Base-by-base conservation (phyloP, 208 protist genomes). In the Acanthamoeba polyphaga region DNA sequence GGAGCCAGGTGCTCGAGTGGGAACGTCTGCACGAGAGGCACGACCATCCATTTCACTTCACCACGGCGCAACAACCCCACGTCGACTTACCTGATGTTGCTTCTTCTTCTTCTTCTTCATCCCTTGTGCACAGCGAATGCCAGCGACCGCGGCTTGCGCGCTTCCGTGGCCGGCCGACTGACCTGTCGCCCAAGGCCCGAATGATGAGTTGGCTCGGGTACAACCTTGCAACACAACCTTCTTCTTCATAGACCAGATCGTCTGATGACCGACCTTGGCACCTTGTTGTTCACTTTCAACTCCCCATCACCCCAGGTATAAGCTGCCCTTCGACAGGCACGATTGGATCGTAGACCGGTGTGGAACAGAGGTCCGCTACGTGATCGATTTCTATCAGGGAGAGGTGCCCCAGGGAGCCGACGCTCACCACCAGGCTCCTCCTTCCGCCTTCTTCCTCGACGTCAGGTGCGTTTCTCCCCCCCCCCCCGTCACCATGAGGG, bases 311-410 rank as follows among this genome's bases (percentile, higher is more conserved):
- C 7, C 68, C 46, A 53, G 51, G 22, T 82, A 74, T 66, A 96
- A 94, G 51, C 60, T 74, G 38, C 97, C 97, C 32, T 97, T 97
- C 87, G 97, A 97, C 78, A 95, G 97, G 43, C 97, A 97, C 84
- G 97, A 97, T 68, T 97, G 97, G 97, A 96, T 95, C 34, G 89
- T 97, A 29, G 96, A 97, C 92, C 66, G 97, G 24, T 97, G 96
- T 93, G 97, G 96, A 12, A 97, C 70, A 49, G 74, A 96, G 74
- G 80, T 89, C 5, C 80, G 80, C 32, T 96, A 96, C 70, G 51
- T 96, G 74, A 96, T 96, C 46, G 95, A 96, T 68, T 96, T 96
- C 93, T 96, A 96, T 68, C 89, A 95, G 68, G 94, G 94, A 19
- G 95, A 95, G 46, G 29, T 93, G 7, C 72, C 94, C 58, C 49